These are phyloP conservation scores for Cucumis cinereus DNA, from an alignment of 306 rosid species.

Conservation along the genomic window DNA sequence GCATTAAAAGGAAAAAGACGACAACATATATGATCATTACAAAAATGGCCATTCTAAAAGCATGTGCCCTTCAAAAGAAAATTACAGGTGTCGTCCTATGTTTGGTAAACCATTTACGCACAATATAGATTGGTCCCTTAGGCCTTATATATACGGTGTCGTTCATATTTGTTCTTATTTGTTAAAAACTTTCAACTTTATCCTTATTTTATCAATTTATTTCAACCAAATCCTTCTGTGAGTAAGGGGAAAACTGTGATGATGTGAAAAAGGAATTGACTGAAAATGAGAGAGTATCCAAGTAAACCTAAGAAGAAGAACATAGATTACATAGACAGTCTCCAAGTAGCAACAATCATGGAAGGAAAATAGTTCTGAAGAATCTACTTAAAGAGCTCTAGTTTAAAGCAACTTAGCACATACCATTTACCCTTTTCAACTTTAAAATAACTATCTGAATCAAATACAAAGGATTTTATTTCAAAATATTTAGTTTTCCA, in stretches of 20 bases:
- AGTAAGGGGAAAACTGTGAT: background rate
- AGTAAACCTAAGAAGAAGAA: too few species aligned
- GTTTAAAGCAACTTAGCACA: background rate
- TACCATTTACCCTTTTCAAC: background rate
- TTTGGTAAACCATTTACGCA: background rate
- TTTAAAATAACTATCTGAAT: background rate
- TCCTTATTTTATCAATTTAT: background rate
- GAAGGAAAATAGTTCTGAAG: background rate
- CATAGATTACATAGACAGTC: too few species aligned
- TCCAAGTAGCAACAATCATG: too few species aligned
- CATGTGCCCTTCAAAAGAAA: background rate
- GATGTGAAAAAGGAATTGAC: background rate
- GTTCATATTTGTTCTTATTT: background rate
- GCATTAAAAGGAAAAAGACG: background rate
- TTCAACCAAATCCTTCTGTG: background rate
- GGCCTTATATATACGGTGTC: background rate
- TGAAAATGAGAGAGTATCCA: background rate
- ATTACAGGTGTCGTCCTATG: background rate
- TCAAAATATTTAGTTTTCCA: background rate
- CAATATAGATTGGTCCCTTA: background rate
- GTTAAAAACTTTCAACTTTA: background rate
- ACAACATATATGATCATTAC: background rate
- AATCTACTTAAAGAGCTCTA: background rate
- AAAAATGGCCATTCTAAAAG: background rate
- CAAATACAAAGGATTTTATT: background rate